Base-by-base conservation (phyloP, 306 rosid genomes). In the Canavalia gladiata region DNA sequence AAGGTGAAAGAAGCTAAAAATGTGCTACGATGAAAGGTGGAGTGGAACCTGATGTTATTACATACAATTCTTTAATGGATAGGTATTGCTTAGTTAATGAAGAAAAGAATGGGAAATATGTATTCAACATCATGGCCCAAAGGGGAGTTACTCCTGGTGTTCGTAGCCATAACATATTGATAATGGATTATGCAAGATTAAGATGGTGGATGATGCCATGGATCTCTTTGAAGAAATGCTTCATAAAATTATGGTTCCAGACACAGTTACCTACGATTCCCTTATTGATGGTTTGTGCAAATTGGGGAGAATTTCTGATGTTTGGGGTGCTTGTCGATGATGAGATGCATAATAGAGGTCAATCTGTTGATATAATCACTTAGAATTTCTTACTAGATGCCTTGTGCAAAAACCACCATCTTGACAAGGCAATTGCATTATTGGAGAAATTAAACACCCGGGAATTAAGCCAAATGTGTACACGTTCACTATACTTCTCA, bases 251-350 rank as follows among this genome's bases (percentile, higher is more conserved):
- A 30, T 68, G 9, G 39, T 29, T 43, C 62, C 72, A 3, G 6
- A 35, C 25, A 63, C 72, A 2, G 62, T 63, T 3, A 77, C 42
- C 8, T 64, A 64, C 54, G 65, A 2, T 37, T 34, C 76, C 8
- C 64, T 72, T 34, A 72, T 72, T 72, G 43, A 64, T 11, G 74
- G 81, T 8, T 28, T 77, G 3, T 63, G 81, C 54, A 77, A 64
- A 77, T 62, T 51, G 0, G 81, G 63, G 4, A 62, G 62, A 76
- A 64, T 63, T 31, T 63, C 62, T 0, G 0, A 25, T 76, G 73
- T 41, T 7, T 35, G 12, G 49, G 65, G 65, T 51, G 35, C 65
- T 77, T 65, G 2, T 65, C 0, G 43, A 66, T 0, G 43, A 66
- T 51, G 55, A 49, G 74, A 77, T 77, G 74, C 42, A 29, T 12